Evolutionary conservation across 495 filamentous ascomycete genomes (phyloP).

Genomic region (Jackrogersella minutella): DNA sequence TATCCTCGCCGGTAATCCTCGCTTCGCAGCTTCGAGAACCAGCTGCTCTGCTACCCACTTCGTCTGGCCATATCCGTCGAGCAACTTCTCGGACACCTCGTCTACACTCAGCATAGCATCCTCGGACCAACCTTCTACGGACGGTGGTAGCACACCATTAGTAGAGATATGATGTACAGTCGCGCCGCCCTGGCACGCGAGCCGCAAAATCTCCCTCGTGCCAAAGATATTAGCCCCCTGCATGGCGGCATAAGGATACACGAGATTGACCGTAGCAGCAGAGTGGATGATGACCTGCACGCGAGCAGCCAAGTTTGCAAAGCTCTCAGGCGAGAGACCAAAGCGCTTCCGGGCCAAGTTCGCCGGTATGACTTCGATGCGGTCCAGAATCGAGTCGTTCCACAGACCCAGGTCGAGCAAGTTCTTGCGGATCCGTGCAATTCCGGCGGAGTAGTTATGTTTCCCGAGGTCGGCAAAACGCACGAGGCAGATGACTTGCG

Average conservation of each 20-base stretch:
- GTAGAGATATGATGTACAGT: constrained; percentile 76
- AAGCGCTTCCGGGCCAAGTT: constrained; percentile 67
- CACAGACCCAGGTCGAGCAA: constrained; percentile 71
- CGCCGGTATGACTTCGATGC: constrained; percentile 71
- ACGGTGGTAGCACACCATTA: constrained; percentile 70
- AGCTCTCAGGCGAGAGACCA: constrained; percentile 64
- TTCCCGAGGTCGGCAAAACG: constrained; percentile 66
- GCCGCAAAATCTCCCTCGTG: constrained; percentile 68
- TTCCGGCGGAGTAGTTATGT: constrained; percentile 61
- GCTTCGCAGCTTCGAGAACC: constrained; percentile 66
- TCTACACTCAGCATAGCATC: constrained; percentile 63
- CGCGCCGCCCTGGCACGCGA: constrained; percentile 65
- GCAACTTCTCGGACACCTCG: constrained; percentile 65
- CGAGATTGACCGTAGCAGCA: constrained; percentile 71
- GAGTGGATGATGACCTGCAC: constrained; percentile 71
- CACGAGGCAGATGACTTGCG: constrained; percentile 71
- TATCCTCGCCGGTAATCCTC: constrained; percentile 68
- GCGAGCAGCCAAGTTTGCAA: constrained; percentile 62
- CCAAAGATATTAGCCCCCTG: constrained; percentile 66
- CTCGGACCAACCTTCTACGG: constrained; percentile 66
- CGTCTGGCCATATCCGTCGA: constrained; percentile 70
- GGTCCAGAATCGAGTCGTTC: constrained; percentile 71
- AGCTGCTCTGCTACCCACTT: constrained; percentile 75
- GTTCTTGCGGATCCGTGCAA: constrained; percentile 67
- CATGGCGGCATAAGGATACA: constrained; percentile 71